phyloP scores from a whole-genome alignment of 306 rosid genomes.

The Dalbergia cochinchinensis region DNA sequence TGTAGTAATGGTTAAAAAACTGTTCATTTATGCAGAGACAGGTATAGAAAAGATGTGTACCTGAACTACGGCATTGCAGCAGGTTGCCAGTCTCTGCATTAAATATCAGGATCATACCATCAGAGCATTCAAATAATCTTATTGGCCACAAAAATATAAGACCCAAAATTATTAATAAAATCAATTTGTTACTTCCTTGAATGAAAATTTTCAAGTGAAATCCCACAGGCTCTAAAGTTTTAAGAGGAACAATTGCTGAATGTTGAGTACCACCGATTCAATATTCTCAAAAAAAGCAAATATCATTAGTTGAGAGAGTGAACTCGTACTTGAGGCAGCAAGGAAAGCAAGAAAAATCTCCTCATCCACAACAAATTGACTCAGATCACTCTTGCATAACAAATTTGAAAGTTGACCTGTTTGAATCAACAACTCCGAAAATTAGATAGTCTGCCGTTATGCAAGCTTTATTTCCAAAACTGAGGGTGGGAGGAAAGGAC shows the following conservation, averaged over 20 bases:
- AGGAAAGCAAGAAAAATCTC: constrained; percentile 80
- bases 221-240: background rate
- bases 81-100: constrained; percentile 68
- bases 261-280: background rate
- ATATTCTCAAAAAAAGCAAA: background rate
- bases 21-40: background rate
- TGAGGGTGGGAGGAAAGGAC: background rate
- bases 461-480: constrained; percentile 1
- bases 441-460: constrained; percentile 8
- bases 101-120: constrained; percentile 36
- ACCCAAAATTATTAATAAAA: constrained; percentile 8
- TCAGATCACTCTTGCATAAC: constrained; percentile 58
- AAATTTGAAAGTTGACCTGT: constrained; percentile 61
- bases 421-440: constrained; percentile 36
- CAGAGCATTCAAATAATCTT: constrained; percentile 35
- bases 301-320: constrained; percentile 31
- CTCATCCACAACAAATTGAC: constrained; percentile 70
- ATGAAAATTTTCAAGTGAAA: constrained; percentile 21
- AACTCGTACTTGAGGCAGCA: constrained; percentile 76
- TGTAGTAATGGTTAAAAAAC: constrained; percentile 16
- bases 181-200: background rate
- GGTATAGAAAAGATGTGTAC: constrained; percentile 51
- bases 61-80: constrained; percentile 63
- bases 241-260: background rate
- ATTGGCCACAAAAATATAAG: background rate